A percentile compares a stretch with the other conserved stretches of the same genome.
Evolutionary conservation across 352 stramenopile genomes (phyloP).

Genomic region (Globisporangium carolinianum): DNA sequence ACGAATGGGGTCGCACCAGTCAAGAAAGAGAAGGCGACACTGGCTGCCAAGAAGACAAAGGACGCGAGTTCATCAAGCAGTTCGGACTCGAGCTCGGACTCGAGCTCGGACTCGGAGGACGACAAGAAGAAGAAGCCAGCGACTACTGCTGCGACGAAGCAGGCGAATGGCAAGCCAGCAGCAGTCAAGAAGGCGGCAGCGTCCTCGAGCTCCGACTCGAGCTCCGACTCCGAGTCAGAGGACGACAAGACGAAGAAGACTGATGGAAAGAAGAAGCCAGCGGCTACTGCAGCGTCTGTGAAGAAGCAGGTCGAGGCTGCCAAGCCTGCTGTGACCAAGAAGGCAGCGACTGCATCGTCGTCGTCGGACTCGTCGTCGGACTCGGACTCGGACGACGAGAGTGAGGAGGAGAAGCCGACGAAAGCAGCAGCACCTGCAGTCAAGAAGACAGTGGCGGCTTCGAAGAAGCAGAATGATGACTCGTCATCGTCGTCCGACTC

Average conservation of each 20-base stretch:
- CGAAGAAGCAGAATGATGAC: slow-evolving; percentile 15
- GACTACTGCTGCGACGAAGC: slow-evolving; percentile 1
- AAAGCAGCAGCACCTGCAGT: slow-evolving; percentile 15
- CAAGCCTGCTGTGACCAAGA: slow-evolving; percentile 17
- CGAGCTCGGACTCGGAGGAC: slow-evolving; percentile 20
- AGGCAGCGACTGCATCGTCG: slow-evolving; percentile 18
- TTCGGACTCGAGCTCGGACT: slow-evolving; percentile 10
- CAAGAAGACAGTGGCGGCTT: slow-evolving; percentile 21
- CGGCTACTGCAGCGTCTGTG: slow-evolving; percentile 2
- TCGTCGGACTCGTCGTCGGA: slow-evolving; percentile 19
- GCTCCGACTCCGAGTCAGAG: no score
- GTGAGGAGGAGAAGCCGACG: slow-evolving; percentile 26
- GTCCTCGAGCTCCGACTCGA: slow-evolving; percentile 11
- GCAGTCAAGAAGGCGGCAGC: slow-evolving; percentile 22
- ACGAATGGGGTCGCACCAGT: not conserved
- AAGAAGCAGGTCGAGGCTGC: slow-evolving; percentile 14
- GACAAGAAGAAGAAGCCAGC: slow-evolving; percentile 16
- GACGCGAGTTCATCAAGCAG: slow-evolving; percentile 9
- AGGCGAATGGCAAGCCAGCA: slow-evolving; percentile 14
- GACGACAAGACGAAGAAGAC: not conserved
- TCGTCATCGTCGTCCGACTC: slow-evolving; percentile 26
- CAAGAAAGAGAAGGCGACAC: slow-evolving; percentile 11
- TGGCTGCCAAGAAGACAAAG: slow-evolving; percentile 16
- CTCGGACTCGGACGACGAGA: slow-evolving; percentile 47
- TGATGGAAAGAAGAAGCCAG: slow-evolving; percentile 19